These are phyloP conservation scores for Talaromyces sp. DNA, from an alignment of 2,329 filamentous ascomycete species.

Conservation along the genomic window DNA sequence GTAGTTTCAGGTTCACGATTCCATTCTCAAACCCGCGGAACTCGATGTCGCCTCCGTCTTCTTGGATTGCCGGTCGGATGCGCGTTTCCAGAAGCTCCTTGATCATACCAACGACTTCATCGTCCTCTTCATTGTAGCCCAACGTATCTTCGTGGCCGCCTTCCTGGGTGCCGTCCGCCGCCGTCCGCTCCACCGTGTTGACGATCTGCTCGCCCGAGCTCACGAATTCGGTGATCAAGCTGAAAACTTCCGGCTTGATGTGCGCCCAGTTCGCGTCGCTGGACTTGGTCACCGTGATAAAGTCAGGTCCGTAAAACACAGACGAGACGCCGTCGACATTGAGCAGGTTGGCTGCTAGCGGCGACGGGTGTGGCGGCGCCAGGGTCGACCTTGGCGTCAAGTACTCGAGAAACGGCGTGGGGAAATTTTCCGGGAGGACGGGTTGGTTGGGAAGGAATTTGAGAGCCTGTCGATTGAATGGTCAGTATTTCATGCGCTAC, in stretches of 20 bases:
- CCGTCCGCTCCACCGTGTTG: slow-evolving; percentile 59
- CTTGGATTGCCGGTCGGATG: slow-evolving; percentile 91
- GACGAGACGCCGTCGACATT: slow-evolving; percentile 91
- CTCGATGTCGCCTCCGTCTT: slow-evolving; percentile 96
- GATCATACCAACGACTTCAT: slow-evolving; percentile 96
- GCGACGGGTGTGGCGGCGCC: slow-evolving; percentile 82
- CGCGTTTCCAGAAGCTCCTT: slow-evolving; percentile 94
- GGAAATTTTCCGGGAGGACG: slow-evolving; percentile 69
- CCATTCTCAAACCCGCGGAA: slow-evolving; percentile 85
- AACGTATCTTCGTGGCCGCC: slow-evolving; percentile 61
- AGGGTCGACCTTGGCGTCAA: slow-evolving; percentile 82
- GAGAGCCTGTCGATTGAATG: slow-evolving; percentile 50
- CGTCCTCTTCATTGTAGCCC: slow-evolving; percentile 82
- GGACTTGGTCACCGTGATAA: slow-evolving; percentile 94
- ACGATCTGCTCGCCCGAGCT: slow-evolving; percentile 80
- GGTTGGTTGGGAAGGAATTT: slow-evolving; percentile 93
- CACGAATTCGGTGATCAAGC: slow-evolving; percentile 87
- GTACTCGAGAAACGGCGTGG: slow-evolving; percentile 83
- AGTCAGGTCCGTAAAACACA: slow-evolving; percentile 90
- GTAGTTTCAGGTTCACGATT: slow-evolving; percentile 76
- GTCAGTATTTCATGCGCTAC: background rate
- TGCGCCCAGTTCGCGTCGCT: slow-evolving; percentile 87
- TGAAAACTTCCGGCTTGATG: slow-evolving; percentile 91
- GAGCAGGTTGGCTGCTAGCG: slow-evolving; percentile 82
- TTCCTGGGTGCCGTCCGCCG: slow-evolving; percentile 45